Base-by-base conservation (phyloP, 768 basidiomycete genomes). In the Auriscalpium microsporum region DNA sequence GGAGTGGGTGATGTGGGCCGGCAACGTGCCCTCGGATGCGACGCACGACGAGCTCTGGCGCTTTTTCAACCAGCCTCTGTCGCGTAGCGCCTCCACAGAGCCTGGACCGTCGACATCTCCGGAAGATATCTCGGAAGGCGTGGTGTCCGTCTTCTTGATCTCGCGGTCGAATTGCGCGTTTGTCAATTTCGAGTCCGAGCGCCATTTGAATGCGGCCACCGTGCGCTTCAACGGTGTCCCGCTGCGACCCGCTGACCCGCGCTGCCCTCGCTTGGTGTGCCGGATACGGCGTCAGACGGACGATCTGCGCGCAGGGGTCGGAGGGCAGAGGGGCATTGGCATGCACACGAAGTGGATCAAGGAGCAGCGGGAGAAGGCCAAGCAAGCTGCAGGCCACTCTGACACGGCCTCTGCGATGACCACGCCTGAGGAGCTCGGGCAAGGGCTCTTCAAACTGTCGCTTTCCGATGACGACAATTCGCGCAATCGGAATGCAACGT, bases 1-100 rank as follows among this genome's bases (percentile, higher is more conserved):
- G 8, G 90, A 91, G 56, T 94, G 88, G 90, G 93, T 93, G 1
- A 91, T 94, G 90, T 96, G 94, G 94, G 85, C 84, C 11, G 94
- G 94, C 10, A 97, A 97, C 65, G 87, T 96, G 3, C 90, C 90
- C 2, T 77, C 78, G 6, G 90, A 94, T 63, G 83, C 90, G 14
- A 82, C 81, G 3, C 80, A 91, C 57, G 85, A 91, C 60, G 94
- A 96, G 64, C 74, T 96, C 4, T 89, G 86, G 87, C 74, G 74
- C 8, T 94, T 94, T 68, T 94, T 97, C 72, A 84, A 78, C 58
- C 64, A 69, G 48, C 57, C 65, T 8, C 55, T 59, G 16, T 53
- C 65, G 16, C 46, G 63, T 17, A 54, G 47, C 47, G 45, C 53
- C 38, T 58, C 60, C 5, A 28, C 40, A 16, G 34, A 46, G 13